Percentiles rank a stretch among this genome's conserved stretches.
These are phyloP conservation scores for Ballota nigra DNA, from an alignment of 257 asterid species.

Conservation along the genomic window DNA sequence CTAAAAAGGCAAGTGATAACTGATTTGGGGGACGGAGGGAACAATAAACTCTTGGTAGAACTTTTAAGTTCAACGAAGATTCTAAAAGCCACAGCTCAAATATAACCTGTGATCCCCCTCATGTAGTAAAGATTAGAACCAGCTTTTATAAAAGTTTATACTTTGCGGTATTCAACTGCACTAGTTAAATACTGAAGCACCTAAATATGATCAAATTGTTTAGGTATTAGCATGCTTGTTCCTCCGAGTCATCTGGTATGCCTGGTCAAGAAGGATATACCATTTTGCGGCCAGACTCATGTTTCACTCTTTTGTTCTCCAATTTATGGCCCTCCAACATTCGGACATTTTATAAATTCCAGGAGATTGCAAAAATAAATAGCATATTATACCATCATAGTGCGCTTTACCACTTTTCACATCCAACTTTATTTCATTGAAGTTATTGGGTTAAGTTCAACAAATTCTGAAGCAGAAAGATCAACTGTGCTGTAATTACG, in stretches of 20 bases:
- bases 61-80: background rate
- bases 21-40: too few relatives aligned
- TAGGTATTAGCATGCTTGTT: background rate
- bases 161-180: background rate
- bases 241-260: background rate
- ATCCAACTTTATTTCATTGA: background rate
- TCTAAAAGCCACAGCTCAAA: background rate
- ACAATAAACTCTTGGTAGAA: background rate
- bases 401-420: background rate
- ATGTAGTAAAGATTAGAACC: background rate
- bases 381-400: background rate
- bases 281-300: background rate
- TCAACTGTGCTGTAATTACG: background rate
- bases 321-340: background rate
- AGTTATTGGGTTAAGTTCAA: background rate
- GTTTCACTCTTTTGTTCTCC: constrained; percentile 3
- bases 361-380: background rate
- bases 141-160: background rate
- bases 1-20: too few relatives aligned
- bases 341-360: background rate
- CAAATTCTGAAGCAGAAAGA: background rate
- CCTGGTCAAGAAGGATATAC: background rate
- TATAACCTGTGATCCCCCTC: background rate
- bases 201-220: background rate
- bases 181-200: background rate